These are phyloP conservation scores for Gaeumannomyces sp. DNA, from an alignment of 2,329 filamentous ascomycete species.

Conservation along the genomic window DNA sequence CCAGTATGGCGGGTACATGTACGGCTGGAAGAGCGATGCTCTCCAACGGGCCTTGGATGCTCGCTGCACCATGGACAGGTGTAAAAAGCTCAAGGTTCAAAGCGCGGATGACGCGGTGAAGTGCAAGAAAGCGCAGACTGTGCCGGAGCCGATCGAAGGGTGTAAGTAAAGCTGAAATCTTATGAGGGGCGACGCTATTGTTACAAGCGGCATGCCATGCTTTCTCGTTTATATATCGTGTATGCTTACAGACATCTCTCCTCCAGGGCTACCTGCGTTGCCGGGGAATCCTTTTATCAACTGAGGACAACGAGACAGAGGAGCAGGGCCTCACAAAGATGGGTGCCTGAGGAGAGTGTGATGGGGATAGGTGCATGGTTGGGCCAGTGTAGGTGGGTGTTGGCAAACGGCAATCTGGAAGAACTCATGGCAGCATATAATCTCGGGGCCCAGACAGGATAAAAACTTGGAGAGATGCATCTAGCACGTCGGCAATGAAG, in stretches of 20 bases:
- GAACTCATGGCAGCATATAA: no score
- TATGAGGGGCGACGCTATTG: background rate
- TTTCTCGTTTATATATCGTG: background rate
- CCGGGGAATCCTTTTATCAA: background rate
- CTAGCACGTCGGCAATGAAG: no score
- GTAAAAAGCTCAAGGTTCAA: constrained; percentile 22
- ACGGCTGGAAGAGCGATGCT: constrained; percentile 26
- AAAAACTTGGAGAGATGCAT: no score
- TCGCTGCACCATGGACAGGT: constrained; percentile 23
- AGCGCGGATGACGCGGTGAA: constrained; percentile 20
- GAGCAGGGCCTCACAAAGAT: background rate
- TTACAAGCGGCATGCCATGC: no score
- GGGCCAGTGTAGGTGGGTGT: no score
- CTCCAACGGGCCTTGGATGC: constrained; percentile 34
- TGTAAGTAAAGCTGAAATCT: constrained; percentile 20
- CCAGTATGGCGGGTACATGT: constrained; percentile 27
- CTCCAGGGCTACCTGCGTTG: constrained; percentile 1
- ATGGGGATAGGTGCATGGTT: no score
- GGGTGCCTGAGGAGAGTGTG: no score
- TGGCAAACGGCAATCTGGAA: no score
- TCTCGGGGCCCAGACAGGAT: no score
- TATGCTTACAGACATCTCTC: background rate
- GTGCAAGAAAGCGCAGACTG: constrained; percentile 21
- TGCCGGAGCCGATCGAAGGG: constrained; percentile 23
- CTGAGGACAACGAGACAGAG: background rate